These are phyloP conservation scores for Acanthamoeba lugdunensis DNA, from an alignment of 208 protist genomes.

Conservation along the genomic window DNA sequence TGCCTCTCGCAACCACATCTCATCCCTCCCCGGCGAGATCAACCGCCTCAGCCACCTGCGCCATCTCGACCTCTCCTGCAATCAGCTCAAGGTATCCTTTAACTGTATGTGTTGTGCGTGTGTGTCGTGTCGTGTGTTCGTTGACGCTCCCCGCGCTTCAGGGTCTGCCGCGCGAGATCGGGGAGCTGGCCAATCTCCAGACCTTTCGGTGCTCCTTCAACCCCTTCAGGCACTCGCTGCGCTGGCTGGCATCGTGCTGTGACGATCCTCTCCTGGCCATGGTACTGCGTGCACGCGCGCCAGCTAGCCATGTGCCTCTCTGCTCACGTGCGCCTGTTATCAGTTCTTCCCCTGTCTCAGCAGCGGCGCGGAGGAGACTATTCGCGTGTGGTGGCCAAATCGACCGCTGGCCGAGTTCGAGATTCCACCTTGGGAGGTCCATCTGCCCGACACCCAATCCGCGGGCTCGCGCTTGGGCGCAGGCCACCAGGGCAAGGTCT, in stretches of 20 bases:
- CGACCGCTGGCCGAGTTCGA: conserved; percentile 43
- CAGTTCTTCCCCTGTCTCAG: conserved; percentile 17
- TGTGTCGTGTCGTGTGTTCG: too few relatives aligned
- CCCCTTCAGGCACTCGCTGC: not conserved
- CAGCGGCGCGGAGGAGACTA: not conserved
- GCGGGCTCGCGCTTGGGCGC: not conserved
- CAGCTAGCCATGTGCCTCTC: too few relatives aligned
- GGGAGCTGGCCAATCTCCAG: conserved; percentile 12
- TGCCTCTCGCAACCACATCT: not conserved
- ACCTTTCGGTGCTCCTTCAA: conserved; percentile 9
- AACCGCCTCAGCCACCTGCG: not conserved
- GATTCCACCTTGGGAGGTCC: conserved; percentile 21
- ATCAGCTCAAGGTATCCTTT: not conserved
- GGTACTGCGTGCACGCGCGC: not conserved
- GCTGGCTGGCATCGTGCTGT: conserved; percentile 19
- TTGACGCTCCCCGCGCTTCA: too few relatives aligned
- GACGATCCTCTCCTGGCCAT: conserved; percentile 36
- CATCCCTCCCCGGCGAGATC: not conserved
- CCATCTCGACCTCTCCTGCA: conserved; percentile 23
- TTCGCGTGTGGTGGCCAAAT: conserved; percentile 24
- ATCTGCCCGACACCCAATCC: not conserved
- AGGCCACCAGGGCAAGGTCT: conserved; percentile 29
- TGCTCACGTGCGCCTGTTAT: not conserved
- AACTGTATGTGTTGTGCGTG: too few relatives aligned
- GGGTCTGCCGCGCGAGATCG: not conserved